Percentiles rank a stretch among this genome's conserved stretches.
Conservation (phyloP, 768 basidiomycete species). For the Chalciporus chontae region DNA sequence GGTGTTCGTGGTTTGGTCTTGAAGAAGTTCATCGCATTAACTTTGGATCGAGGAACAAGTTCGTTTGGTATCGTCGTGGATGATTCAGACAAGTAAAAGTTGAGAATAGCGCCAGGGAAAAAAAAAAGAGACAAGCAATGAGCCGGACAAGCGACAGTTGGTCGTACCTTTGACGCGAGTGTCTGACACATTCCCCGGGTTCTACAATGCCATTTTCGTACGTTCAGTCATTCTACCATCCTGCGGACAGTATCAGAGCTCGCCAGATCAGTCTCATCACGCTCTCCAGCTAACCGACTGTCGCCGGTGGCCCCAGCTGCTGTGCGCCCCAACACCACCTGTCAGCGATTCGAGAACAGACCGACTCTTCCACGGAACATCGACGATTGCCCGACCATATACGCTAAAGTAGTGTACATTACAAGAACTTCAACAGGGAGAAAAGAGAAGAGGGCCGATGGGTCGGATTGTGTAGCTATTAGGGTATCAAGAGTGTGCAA, state of each 20-base stretch:
- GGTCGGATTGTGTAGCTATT: background rate
- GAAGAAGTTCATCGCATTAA: constrained; percentile 87
- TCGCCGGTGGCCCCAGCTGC: too few species aligned
- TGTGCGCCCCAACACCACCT: too few species aligned
- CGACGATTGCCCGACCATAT: background rate
- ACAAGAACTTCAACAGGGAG: background rate
- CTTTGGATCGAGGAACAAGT: background rate
- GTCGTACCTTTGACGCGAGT: constrained; percentile 1
- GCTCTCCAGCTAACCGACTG: background rate
- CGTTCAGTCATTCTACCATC: background rate
- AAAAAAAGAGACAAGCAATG: background rate
- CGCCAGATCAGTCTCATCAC: constrained; percentile 5
- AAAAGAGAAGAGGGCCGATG: background rate
- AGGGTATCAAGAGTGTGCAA: constrained; percentile 11
- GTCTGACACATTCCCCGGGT: constrained; percentile 15
- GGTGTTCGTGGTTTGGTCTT: constrained; percentile 87
- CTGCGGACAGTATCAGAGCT: background rate
- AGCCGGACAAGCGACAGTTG: background rate
- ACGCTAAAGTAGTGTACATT: background rate
- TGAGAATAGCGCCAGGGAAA: background rate
- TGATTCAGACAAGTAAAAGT: background rate
- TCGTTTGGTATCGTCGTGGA: background rate
- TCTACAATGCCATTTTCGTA: constrained; percentile 14
- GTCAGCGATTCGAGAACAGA: too few species aligned
- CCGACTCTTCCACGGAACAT: background rate